phyloP scores from a whole-genome alignment of 2,329 filamentous ascomycete genomes.

The Purpureocillium takamizusanense region DNA sequence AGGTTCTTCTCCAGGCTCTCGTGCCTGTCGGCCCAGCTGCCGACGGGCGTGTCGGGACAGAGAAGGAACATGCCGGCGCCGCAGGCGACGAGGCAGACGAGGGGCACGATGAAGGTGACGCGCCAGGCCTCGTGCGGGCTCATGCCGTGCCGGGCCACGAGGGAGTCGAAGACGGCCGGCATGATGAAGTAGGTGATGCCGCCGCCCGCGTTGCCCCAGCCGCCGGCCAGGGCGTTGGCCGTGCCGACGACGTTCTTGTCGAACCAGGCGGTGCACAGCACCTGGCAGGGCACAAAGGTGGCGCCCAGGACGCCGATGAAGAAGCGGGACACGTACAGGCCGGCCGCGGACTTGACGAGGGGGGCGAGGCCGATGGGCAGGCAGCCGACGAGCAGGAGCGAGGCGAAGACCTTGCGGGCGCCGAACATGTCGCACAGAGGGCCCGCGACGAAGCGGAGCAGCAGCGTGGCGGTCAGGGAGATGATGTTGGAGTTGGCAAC shows the following conservation, averaged over 20 bases:
- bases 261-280: constrained; percentile 89
- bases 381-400: constrained; percentile 66
- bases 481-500: constrained; percentile 88
- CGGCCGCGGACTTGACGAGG: constrained; percentile 52
- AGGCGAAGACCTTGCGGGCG: constrained; percentile 70
- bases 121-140: constrained; percentile 67
- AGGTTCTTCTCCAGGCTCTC: constrained; percentile 46
- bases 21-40: constrained; percentile 69
- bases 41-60: constrained; percentile 75
- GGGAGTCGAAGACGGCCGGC: constrained; percentile 78
- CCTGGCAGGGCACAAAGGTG: constrained; percentile 77
- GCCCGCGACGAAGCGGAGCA: constrained; percentile 70
- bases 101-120: constrained; percentile 74
- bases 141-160: constrained; percentile 52
- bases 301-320: constrained; percentile 74
- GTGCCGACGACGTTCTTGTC: constrained; percentile 88
- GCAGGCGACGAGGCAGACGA: constrained; percentile 61
- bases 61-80: constrained; percentile 62
- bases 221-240: constrained; percentile 76
- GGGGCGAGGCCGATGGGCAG: constrained; percentile 78
- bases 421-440: constrained; percentile 82
- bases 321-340: constrained; percentile 67
- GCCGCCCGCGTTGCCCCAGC: constrained; percentile 80
- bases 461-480: constrained; percentile 58
- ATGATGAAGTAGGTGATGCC: constrained; percentile 92